Evolutionary conservation across 2,329 filamentous ascomycete species (phyloP), one percentile per base, ranked within the genome.

Genomic region (Fusarium albidum): DNA sequence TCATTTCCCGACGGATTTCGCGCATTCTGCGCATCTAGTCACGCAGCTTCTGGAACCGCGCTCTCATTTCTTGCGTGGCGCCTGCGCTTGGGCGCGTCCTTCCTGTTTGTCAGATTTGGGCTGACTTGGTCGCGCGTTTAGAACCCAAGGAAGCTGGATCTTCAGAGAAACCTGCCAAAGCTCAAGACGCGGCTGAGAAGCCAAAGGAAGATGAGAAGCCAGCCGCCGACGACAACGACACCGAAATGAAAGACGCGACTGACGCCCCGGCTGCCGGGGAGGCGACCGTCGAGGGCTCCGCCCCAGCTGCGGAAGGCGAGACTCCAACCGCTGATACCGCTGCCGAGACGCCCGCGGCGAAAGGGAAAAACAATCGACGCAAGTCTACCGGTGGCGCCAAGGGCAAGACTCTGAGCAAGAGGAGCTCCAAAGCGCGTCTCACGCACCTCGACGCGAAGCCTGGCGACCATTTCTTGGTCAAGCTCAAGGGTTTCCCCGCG

Each of bases 401-500:
- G 76, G 79, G 75, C 66, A 93, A 92, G 80, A 93, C 93, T 73
- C 80, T 92, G 57, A 95, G 86, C 79, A 91, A 89, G 79, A 96
- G 95, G 81, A 90, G 87, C 71, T 93, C 90, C 40, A 88, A 87
- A 76, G 81, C 83, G 57, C 87, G 88, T 69, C 80, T 90, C 59
- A 82, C 82, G 37, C 84, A 92, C 65, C 81, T 91, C 46, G 85
- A 96, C 70, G 93, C 91, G 60, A 82, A 96, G 78, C 91, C 95
- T 5, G 95, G 96, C 64, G 89, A 98, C 68, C 90, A 93, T 75
- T 98, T 90, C 76, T 87, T 96, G 70, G 92, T 96, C 61, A 91
- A 93, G 73, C 87, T 99, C 74, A 96, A 96, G 81, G 95, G 94
- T 55, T 96, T 91, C 74, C 91, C 95, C 27, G 88, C 91, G 32